Base-by-base conservation (phyloP, 1,284 basidiomycete species). In the Pseudozyma thailandica region DNA sequence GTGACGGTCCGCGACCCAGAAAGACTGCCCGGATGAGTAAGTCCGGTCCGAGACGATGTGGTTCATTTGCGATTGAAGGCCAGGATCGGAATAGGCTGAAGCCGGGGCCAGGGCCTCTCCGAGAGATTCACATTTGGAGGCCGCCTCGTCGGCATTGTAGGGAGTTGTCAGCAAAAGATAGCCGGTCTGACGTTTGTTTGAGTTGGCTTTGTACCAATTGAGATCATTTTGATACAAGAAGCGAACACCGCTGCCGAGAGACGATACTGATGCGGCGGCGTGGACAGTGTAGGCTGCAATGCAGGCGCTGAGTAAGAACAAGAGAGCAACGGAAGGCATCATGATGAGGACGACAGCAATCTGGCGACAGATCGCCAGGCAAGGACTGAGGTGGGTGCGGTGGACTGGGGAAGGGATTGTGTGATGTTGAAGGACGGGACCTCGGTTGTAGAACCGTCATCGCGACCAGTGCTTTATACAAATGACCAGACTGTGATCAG, bases 151-250 rank as follows among this genome's bases (percentile, higher is more conserved):
- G 2, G 63, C 58, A 12, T 53, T 57, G 18, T 62, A 28, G 5
- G 59, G 38, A 3, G 47, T 35, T 12, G 53, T 50, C 27, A 75
- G 62, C 3, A 77, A 54, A 18, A 78, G 50, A 37, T 74, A 74
- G 27, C 75, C 69, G 18, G 61, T 38, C 46, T 72, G 70, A 26
- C 70, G 62, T 6, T 44, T 12, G n/a, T 49, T 16, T 3, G 70
- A 66, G 13, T 33, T 28, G 33, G 68, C 66, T 23, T 51, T 48
- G 51, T 43, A 71, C 56, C 58, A 64, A 48, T 74, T 59, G 6
- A 78, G 63, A 30, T 78, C 74, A 42, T 78, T 78, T 45, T 77
- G 74, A 35, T 72, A 71, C 28, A 78, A 56, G 20, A 78, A 51
- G 13, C 72, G 58, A 16, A 71, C 31, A 8, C 70, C 63, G 21